Evolutionary conservation across 2,329 filamentous ascomycete species (phyloP), one percentile per base, ranked within the genome.

Genomic region (Ceratocystis ficicola): DNA sequence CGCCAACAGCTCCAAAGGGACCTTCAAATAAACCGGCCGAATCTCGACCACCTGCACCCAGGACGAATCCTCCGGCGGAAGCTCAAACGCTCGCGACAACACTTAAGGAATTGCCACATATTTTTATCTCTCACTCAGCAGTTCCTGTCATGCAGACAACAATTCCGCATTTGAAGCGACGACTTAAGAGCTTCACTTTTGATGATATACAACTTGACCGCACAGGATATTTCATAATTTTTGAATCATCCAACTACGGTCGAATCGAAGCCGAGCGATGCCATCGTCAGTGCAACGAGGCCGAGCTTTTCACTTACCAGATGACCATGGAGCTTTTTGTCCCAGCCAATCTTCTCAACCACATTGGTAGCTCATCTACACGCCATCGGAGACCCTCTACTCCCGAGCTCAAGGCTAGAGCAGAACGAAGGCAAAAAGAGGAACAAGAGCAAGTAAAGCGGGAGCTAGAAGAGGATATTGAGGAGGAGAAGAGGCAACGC

Each of bases 161-260:
- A 0, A 84, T 96, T 66, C 85, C 88, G 3, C 94, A 99, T 76
- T 82, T 99, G 77, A 90, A 90, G 76, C 95, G 93, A 75, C 84
- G 93, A 63, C 79, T 97, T 65, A 94, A 93, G 75, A 85, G 86
- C 63, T 96, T 89, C 73, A 80, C 84, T 67, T 90, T 92, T 76
- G 86, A 89, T 69, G 86, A 91, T 62, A 87, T 99, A 63, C 84
- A 90, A 44, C 85, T 89, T 68, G 94, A 99, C 73, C 84, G 84
- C 67, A 87, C 85, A 0, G 94, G 94, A 0, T 99, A 96, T 75
- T 97, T 90, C 73, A 85, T 97, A 64, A 80, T 91, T n/a, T 99
- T 99, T 72, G 84, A 89, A 63, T 87, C 93, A 71, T 89, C 85
- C 1, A 82, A 83, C 65, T 79, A 81, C 7, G 93, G 93, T 2